Conservation (phyloP, 2,329 filamentous ascomycete species). For the Penicillium sp. region DNA sequence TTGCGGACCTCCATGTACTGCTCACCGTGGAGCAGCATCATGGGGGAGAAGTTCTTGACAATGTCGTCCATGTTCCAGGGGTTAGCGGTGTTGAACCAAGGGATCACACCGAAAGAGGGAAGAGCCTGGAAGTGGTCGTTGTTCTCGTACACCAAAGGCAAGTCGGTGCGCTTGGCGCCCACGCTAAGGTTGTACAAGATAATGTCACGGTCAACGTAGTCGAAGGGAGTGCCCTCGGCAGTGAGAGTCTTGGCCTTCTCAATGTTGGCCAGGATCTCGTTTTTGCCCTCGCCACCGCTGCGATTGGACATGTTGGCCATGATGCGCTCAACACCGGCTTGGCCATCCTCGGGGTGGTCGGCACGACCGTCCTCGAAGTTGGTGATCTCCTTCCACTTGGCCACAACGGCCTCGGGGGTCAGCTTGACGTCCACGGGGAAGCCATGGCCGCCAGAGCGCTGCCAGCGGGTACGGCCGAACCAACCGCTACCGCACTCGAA, state of each 20-base stretch:
- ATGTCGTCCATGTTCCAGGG: constrained; percentile 81
- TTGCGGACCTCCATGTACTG: constrained; percentile 95
- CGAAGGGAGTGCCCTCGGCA: constrained; percentile 73
- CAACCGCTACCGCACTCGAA: constrained; percentile 96
- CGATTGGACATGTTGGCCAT: constrained; percentile 85
- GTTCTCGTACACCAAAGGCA: constrained; percentile 87
- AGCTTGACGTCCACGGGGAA: constrained; percentile 86
- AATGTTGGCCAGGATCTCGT: constrained; percentile 73
- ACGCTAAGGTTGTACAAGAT: constrained; percentile 96
- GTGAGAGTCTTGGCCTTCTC: constrained; percentile 72
- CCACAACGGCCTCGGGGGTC: constrained; percentile 79
- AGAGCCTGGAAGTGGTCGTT: constrained; percentile 89
- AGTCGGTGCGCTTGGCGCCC: constrained; percentile 85
- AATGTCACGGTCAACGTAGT: constrained; percentile 81
- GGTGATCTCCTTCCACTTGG: constrained; percentile 75
- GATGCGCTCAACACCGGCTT: constrained; percentile 76
- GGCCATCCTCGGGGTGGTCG: constrained; percentile 78
- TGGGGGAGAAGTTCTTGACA: constrained; percentile 93
- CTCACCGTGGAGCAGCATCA: constrained; percentile 99
- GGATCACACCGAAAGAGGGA: constrained; percentile 94
- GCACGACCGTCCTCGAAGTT: constrained; percentile 86
- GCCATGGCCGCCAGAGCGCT: constrained; percentile 82
- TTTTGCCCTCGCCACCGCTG: constrained; percentile 56
- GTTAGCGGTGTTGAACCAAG: constrained; percentile 80
- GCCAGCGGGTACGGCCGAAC: constrained; percentile 91